These are phyloP conservation scores for Beauveria bassiana DNA, from an alignment of 2,329 filamentous ascomycete genomes.

Conservation along the genomic window DNA sequence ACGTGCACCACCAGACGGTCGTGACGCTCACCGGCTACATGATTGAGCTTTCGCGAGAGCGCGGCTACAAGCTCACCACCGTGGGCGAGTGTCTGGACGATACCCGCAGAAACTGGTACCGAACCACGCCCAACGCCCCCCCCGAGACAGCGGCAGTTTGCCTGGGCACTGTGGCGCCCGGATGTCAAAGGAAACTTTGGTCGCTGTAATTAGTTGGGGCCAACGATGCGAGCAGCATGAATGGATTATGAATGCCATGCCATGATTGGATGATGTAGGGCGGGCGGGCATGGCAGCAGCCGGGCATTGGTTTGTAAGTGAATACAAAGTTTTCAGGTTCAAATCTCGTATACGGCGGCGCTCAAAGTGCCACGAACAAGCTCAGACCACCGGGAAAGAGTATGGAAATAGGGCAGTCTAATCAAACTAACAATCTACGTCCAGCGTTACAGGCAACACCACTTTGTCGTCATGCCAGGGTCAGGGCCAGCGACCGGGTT, in stretches of 20 bases:
- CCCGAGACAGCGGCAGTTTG: neutral
- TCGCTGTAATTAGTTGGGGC: constrained; percentile 18
- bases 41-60: constrained; percentile 30
- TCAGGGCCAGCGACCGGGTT: neutral
- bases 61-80: constrained; percentile 41
- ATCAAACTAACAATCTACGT: neutral
- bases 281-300: no score
- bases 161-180: constrained; percentile 22
- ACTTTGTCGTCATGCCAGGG: neutral
- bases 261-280: neutral
- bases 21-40: constrained; percentile 34
- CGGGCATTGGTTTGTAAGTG: neutral
- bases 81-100: constrained; percentile 52
- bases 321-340: neutral
- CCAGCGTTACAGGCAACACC: neutral
- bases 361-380: neutral
- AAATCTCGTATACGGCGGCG: neutral
- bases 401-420: neutral
- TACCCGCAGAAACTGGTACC: constrained; percentile 44
- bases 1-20: constrained; percentile 41
- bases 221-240: neutral
- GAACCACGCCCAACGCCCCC: constrained; percentile 19
- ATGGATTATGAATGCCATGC: neutral
- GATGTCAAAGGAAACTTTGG: constrained; percentile 28
- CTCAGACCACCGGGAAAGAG: neutral